A percentile compares a stretch with the other conserved stretches of the same genome.
phyloP scores from a whole-genome alignment of 352 stramenopile species.

The Phytophthora fragariaefolia region DNA sequence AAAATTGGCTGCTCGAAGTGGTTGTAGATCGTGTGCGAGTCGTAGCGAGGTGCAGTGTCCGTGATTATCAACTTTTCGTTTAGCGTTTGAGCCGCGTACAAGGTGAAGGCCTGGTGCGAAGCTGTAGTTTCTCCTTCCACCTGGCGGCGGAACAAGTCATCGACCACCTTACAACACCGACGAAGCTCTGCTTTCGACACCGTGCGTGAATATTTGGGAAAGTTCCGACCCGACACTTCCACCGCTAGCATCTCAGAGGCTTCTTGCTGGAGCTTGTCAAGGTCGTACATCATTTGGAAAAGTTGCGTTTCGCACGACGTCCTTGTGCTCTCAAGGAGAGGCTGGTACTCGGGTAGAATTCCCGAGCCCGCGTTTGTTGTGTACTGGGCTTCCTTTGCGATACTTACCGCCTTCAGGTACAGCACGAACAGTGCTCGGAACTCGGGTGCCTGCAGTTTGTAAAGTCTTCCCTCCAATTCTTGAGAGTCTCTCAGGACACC shows the following conservation, averaged over 20 bases:
- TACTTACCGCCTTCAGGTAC: conserved; percentile 53
- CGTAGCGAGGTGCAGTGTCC: conserved; percentile 67
- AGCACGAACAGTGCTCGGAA: conserved; percentile 53
- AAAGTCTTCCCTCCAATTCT: conserved; percentile 53
- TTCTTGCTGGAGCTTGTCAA: conserved; percentile 60
- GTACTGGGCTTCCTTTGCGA: conserved; percentile 47
- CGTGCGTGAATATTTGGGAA: conserved; percentile 63
- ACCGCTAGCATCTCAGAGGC: conserved; percentile 52
- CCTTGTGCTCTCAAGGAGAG: conserved; percentile 52
- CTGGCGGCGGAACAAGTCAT: conserved; percentile 55
- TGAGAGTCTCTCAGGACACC: conserved; percentile 31
- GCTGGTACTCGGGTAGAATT: conserved; percentile 55
- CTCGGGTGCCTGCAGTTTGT: conserved; percentile 44
- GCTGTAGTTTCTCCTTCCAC: conserved; percentile 34
- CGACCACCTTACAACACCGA: conserved; percentile 52
- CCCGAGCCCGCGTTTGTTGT: conserved; percentile 33
- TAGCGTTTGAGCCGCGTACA: conserved; percentile 40
- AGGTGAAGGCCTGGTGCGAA: conserved; percentile 58
- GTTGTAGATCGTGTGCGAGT: conserved; percentile 60
- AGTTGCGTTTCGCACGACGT: conserved; percentile 66
- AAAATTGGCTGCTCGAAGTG: conserved; percentile 76
- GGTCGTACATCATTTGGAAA: conserved; percentile 72
- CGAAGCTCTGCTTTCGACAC: conserved; percentile 63
- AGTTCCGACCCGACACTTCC: conserved; percentile 64
- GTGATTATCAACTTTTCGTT: conserved; percentile 69